Conservation (phyloP, 2,329 filamentous ascomycete genomes). For the Colletotrichum kahawae region DNA sequence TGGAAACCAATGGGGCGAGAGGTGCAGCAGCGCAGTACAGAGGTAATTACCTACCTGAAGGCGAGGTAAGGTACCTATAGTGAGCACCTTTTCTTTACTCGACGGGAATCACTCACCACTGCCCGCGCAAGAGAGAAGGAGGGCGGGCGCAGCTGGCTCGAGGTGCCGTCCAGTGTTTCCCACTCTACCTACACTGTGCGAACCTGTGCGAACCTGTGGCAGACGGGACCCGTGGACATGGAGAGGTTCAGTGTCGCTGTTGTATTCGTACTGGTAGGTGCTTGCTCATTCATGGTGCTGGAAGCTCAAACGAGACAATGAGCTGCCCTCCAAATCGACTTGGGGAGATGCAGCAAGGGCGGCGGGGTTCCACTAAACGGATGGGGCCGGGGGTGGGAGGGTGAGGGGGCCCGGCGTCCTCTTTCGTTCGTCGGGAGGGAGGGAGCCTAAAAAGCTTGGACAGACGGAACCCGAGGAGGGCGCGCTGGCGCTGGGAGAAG, state of each 20-base stretch:
- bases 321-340: not conserved
- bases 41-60: not conserved
- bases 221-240: not conserved
- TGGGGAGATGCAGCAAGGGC: constrained; percentile 2
- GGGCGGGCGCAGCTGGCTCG: not conserved
- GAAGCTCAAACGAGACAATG: not conserved
- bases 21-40: not conserved
- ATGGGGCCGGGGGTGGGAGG: constrained; percentile 18
- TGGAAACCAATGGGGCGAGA: not conserved
- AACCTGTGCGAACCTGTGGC: not conserved
- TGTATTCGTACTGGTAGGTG: too few species aligned
- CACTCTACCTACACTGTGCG: not conserved
- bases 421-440: constrained; percentile 4
- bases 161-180: not conserved
- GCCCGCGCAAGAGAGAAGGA: not conserved
- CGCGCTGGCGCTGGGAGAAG: not conserved
- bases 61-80: not conserved
- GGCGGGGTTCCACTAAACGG: constrained; percentile 15
- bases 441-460: constrained; percentile 19
- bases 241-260: too few species aligned
- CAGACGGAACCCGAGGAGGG: constrained; percentile 14
- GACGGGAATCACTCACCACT: not conserved
- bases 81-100: not conserved
- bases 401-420: constrained; percentile 5
- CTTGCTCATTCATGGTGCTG: not conserved